Evolutionary conservation across 140 eudicot genomes (phyloP).

Genomic region (Anethum foeniculum): DNA sequence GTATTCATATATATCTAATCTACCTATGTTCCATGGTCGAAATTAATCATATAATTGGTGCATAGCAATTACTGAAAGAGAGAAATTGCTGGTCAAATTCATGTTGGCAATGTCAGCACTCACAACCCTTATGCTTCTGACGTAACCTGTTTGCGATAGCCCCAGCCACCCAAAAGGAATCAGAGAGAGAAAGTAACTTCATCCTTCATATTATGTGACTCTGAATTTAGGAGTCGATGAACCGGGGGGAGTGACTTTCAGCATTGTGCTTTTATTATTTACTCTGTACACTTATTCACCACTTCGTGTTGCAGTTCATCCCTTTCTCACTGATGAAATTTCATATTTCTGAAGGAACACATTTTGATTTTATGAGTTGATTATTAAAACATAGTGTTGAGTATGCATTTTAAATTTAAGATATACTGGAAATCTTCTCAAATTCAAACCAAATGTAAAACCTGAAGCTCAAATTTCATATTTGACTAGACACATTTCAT

Average conservation of each 20-base stretch:
- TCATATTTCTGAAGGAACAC: not conserved
- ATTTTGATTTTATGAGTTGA: not conserved
- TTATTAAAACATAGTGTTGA: not conserved
- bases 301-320: not conserved
- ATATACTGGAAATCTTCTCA: too few relatives aligned
- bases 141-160: not conserved
- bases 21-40: not conserved
- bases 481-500: too few relatives aligned
- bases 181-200: not conserved
- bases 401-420: not conserved
- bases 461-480: too few relatives aligned
- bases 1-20: not conserved
- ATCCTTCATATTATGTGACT: not conserved
- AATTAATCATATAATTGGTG: not conserved
- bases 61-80: not conserved
- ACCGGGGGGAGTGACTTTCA: not conserved
- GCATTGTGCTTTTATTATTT: not conserved
- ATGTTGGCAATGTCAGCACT: not conserved
- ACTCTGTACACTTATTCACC: not conserved
- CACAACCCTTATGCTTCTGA: not conserved
- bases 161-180: not conserved
- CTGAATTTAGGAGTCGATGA: not conserved
- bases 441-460: too few relatives aligned
- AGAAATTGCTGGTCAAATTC: not conserved
- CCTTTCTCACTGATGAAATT: not conserved